Evolutionary conservation across 2,329 filamentous ascomycete species (phyloP).

Genomic region (Aureobasidium zeae): DNA sequence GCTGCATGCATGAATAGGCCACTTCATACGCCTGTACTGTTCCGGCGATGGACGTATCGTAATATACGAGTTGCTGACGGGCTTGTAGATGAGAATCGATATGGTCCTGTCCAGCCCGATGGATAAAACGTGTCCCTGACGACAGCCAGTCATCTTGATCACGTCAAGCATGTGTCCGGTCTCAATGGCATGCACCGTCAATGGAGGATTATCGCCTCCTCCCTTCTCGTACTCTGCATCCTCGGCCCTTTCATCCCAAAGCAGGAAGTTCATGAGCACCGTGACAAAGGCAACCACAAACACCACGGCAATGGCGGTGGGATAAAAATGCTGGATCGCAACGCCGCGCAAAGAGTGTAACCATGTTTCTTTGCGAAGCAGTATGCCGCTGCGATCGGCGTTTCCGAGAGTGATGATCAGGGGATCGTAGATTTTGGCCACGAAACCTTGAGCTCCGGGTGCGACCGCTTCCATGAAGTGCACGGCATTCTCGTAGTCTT

Average conservation of each 20-base stretch:
- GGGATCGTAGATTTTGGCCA: slow-evolving; percentile 66
- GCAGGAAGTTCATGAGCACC: slow-evolving; percentile 62
- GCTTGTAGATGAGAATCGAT: slow-evolving; percentile 7
- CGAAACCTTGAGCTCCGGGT: slow-evolving; percentile 59
- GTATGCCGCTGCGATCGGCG: slow-evolving; percentile 53
- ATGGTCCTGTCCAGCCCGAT: slow-evolving; percentile 57
- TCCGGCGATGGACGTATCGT: slow-evolving; percentile 18
- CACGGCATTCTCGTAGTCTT: slow-evolving; percentile 68
- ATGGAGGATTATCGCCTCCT: slow-evolving; percentile 40
- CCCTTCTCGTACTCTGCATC: slow-evolving; percentile 35
- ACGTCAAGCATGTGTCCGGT: slow-evolving; percentile 60
- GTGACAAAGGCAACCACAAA: slow-evolving; percentile 56
- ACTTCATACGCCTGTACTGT: slow-evolving; percentile 21
- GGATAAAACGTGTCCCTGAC: slow-evolving; percentile 57
- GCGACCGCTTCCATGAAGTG: slow-evolving; percentile 71
- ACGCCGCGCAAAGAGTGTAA: slow-evolving; percentile 42
- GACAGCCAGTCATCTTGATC: slow-evolving; percentile 52
- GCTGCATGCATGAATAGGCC: slow-evolving; percentile 45
- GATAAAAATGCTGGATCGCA: slow-evolving; percentile 57
- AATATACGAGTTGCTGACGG: slow-evolving; percentile 8
- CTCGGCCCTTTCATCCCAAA: slow-evolving; percentile 53
- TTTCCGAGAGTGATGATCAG: slow-evolving; percentile 62
- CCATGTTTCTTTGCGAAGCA: slow-evolving; percentile 41
- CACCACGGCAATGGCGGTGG: slow-evolving; percentile 55
- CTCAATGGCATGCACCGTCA: slow-evolving; percentile 53